These are phyloP conservation scores for Prosopis cineraria DNA, from an alignment of 306 rosid species.

Conservation along the genomic window DNA sequence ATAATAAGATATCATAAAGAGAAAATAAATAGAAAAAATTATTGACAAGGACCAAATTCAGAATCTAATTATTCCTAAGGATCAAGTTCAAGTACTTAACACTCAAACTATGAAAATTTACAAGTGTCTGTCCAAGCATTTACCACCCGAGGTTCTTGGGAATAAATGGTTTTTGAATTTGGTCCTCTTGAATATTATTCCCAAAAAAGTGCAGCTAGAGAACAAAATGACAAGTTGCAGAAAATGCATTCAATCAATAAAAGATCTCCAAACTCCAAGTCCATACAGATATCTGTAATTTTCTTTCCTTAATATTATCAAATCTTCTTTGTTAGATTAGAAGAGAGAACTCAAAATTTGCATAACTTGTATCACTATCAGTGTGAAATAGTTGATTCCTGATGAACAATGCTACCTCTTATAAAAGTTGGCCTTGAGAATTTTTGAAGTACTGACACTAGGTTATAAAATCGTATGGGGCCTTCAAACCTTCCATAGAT, in stretches of 20 bases:
- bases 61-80: too few relatives aligned
- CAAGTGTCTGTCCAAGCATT: too few relatives aligned
- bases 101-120: too few relatives aligned
- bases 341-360: not conserved
- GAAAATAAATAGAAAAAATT: not conserved
- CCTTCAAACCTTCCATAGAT: not conserved
- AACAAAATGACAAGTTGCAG: not conserved
- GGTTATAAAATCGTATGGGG: not conserved
- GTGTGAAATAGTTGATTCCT: not conserved
- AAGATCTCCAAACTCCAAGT: not conserved
- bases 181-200: too few relatives aligned
- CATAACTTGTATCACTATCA: not conserved
- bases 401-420: not conserved
- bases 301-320: not conserved
- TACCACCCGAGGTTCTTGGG: too few relatives aligned
- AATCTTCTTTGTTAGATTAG: not conserved
- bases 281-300: not conserved
- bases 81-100: too few relatives aligned
- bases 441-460: not conserved
- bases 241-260: not conserved
- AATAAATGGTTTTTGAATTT: too few relatives aligned
- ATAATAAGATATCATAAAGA: not conserved
- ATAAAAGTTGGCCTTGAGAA: not conserved
- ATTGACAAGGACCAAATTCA: too few relatives aligned
- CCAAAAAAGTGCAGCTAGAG: not conserved